Percentiles rank a stretch among this genome's conserved stretches.
phyloP scores from a whole-genome alignment of 2,329 filamentous ascomycete genomes.

The Aureobasidium sp. region DNA sequence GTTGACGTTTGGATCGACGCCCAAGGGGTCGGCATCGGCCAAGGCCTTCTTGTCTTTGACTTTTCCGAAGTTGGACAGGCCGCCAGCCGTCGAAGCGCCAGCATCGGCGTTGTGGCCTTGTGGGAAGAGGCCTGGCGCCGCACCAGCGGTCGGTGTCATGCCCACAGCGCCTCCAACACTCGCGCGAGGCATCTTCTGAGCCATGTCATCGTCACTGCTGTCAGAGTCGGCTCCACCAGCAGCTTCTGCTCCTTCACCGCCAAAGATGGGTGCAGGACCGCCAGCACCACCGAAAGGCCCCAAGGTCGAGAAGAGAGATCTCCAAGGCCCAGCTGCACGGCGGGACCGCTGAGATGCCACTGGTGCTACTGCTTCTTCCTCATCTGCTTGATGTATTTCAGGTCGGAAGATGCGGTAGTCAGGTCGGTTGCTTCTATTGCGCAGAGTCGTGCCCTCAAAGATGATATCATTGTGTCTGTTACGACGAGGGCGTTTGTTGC shows the following conservation, averaged over 20 bases:
- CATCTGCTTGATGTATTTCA: slow-evolving; percentile 61
- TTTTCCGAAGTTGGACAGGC: slow-evolving; percentile 78
- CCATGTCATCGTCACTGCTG: slow-evolving; percentile 89
- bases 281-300: slow-evolving; percentile 88
- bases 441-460: slow-evolving; percentile 47
- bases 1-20: slow-evolving; percentile 85
- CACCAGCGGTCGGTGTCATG: slow-evolving; percentile 52
- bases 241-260: slow-evolving; percentile 66
- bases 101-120: slow-evolving; percentile 54
- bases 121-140: slow-evolving; percentile 46
- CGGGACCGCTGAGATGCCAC: slow-evolving; percentile 55
- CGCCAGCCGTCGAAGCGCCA: slow-evolving; percentile 45
- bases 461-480: slow-evolving; percentile 22
- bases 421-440: slow-evolving; percentile 61
- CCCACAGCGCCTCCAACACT: slow-evolving; percentile 54
- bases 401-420: slow-evolving; percentile 84
- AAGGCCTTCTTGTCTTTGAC: slow-evolving; percentile 87
- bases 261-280: slow-evolving; percentile 63
- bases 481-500: slow-evolving; percentile 34
- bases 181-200: slow-evolving; percentile 51
- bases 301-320: slow-evolving; percentile 78
- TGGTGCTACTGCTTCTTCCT: slow-evolving; percentile 55
- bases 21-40: slow-evolving; percentile 88
- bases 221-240: slow-evolving; percentile 82
- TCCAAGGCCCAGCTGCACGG: slow-evolving; percentile 57